A percentile compares a stretch with the other conserved stretches of the same genome.
Evolutionary conservation across 805 yeast species (phyloP).

Genomic region (Wickerhamiella siamensis): DNA sequence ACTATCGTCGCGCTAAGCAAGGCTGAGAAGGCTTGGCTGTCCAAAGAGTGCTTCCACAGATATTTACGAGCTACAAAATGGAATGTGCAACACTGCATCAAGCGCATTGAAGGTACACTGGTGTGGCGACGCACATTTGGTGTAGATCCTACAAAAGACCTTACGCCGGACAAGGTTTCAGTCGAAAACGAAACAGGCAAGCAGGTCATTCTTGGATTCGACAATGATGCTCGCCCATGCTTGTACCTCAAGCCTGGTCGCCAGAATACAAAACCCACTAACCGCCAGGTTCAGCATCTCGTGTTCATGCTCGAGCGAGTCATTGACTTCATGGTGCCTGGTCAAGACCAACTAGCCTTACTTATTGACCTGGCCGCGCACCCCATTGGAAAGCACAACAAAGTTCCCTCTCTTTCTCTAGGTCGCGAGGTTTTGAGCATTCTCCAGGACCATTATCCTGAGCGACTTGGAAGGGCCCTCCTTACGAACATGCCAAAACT

Average conservation of each 20-base stretch:
- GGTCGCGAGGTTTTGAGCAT: conserved; percentile 89
- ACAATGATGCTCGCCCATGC: conserved; percentile 82
- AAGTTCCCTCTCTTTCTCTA: conserved; percentile 74
- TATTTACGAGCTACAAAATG: conserved; percentile 91
- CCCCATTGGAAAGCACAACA: conserved; percentile 27
- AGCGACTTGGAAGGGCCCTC: conserved; percentile 83
- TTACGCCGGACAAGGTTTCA: conserved; percentile 26
- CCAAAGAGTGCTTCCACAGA: conserved; percentile 79
- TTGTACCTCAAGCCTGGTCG: conserved; percentile 85
- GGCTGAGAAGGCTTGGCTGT: conserved; percentile 79
- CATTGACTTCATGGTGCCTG: conserved; percentile 89
- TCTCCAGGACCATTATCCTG: conserved; percentile 95
- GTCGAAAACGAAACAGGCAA: conserved; percentile 84
- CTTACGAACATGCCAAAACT: conserved; percentile 87
- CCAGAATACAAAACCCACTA: conserved; percentile 84
- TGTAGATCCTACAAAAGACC: conserved; percentile 28
- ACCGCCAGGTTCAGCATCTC: conserved; percentile 88
- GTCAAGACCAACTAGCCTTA: conserved; percentile 86
- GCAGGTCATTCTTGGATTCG: conserved; percentile 81
- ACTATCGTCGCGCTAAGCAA: conserved; percentile 28
- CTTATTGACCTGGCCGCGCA: conserved; percentile 84
- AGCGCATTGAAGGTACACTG: conserved; percentile 60
- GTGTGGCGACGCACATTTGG: conserved; percentile 95
- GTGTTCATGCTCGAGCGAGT: conserved; percentile 87
- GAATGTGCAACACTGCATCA: conserved; percentile 55